A percentile compares a stretch with the other conserved stretches of the same genome.
Conservation (phyloP, 768 basidiomycete genomes). For the Suillus placidus region DNA sequence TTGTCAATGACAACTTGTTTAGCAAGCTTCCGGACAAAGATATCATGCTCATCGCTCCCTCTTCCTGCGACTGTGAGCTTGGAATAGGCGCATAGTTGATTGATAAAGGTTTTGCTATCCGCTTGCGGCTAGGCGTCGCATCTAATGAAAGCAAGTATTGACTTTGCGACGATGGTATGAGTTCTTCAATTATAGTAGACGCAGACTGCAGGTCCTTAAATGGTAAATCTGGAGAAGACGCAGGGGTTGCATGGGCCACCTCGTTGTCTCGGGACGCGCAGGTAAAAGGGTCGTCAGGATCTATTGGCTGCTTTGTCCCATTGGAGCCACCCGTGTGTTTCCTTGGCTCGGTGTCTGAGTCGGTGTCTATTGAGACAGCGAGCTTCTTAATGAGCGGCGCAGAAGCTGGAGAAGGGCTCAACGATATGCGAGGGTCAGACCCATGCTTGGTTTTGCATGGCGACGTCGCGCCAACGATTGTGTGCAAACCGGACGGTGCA, state of each 20-base stretch:
- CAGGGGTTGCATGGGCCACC: neutral
- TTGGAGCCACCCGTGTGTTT: neutral
- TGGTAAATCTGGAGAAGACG: neutral
- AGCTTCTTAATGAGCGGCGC: neutral
- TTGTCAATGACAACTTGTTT: conserved; percentile 8
- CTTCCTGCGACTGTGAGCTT: conserved; percentile 38
- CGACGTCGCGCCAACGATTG: neutral
- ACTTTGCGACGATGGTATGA: conserved; percentile 35
- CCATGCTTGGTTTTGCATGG: neutral
- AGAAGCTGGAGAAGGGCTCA: neutral
- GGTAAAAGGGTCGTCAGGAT: conserved; percentile 5
- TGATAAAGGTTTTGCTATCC: conserved; percentile 25
- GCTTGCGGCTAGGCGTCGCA: conserved; percentile 38
- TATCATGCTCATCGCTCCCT: conserved; percentile 26
- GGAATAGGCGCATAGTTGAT: conserved; percentile 18
- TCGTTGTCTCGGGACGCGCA: neutral
- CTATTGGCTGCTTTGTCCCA: neutral
- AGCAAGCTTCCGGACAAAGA: neutral
- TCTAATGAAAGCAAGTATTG: conserved; percentile 36
- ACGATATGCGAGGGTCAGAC: neutral
- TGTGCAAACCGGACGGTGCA: neutral
- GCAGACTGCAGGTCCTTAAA: neutral
- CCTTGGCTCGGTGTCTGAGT: neutral
- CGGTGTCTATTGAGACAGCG: neutral
- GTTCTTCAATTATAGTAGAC: conserved; percentile 9